Evolutionary conservation across 805 yeast genomes (phyloP).

Genomic region (Cyberlindnera euphorbiae): DNA sequence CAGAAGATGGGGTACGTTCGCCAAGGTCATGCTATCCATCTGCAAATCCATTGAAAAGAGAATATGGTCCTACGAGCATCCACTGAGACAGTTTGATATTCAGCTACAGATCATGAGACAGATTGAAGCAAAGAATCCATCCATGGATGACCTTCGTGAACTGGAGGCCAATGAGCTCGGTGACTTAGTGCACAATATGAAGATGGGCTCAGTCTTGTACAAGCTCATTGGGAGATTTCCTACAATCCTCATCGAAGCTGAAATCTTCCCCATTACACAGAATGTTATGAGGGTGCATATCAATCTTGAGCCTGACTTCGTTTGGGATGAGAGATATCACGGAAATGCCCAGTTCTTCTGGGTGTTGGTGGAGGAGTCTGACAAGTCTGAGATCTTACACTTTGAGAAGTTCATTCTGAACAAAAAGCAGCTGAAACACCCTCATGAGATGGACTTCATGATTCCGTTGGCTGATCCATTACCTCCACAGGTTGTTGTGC

Average conservation of each 20-base stretch:
- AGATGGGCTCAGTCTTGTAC: constrained; percentile 63
- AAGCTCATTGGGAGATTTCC: constrained; percentile 72
- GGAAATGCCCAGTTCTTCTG: constrained; percentile 86
- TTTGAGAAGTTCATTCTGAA: constrained; percentile 74
- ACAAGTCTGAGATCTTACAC: constrained; percentile 67
- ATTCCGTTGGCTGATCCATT: constrained; percentile 84
- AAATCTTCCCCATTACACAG: constrained; percentile 82
- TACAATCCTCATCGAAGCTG: constrained; percentile 64
- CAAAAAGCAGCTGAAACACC: constrained; percentile 45
- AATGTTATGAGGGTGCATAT: constrained; percentile 82
- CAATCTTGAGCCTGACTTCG: constrained; percentile 65
- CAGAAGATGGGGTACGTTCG: constrained; percentile 85
- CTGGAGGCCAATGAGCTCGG: constrained; percentile 77
- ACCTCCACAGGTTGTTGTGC: constrained; percentile 83
- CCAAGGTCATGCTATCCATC: constrained; percentile 68
- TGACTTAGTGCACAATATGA: constrained; percentile 77
- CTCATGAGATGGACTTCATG: constrained; percentile 84
- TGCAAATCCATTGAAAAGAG: constrained; percentile 84
- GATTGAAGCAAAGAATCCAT: constrained; percentile 57
- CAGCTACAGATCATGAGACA: constrained; percentile 61
- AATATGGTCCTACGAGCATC: constrained; percentile 89
- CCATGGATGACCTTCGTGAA: constrained; percentile 69
- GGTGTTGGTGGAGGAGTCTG: constrained; percentile 88
- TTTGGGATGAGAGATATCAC: constrained; percentile 79
- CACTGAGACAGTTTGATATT: constrained; percentile 79